Evolutionary conservation across 345 rosid genomes (phyloP), one percentile per base, ranked within the genome.

Genomic region (Eucalyptus caleyi): DNA sequence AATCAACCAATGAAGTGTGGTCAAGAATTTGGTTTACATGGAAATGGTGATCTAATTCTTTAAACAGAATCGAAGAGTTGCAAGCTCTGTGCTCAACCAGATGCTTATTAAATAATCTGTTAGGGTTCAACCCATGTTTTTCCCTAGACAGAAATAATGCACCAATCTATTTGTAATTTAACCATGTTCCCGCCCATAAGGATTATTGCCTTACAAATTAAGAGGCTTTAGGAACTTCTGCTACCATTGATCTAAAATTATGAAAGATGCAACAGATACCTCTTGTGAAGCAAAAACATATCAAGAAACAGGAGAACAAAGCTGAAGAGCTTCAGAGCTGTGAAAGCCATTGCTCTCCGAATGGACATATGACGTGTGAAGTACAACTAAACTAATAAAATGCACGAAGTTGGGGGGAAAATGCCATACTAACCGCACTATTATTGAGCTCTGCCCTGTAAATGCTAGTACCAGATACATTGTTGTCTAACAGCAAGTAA

Each of bases 361-460:
- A 72, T 72, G 82, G 8, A 72, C 7, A 1, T 72, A 86, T 86
- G 62, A 50, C 16, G 6, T 50, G 34, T 30, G 42, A 3, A 24
- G 30, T n/a, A n/a, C 27, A 37, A 47, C 44, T 34, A 60, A 42
- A 50, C 37, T 34, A 69, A 72, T 72, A 72, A 37, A 37, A 37
- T 72, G 45, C 45, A 37, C 45, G 6, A 5, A 72, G 14, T 37
- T 72, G 24, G 82, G 82, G 13, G 26, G 14, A 9, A 34, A 54
- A 16, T 72, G 65, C 86, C 32, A 89, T 90, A 88, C 94, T 6
- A 88, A 97, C 99, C 95, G 91, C 91, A 77, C 94, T 92, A 91
- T 93, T 97, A 92, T 96, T 94, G 91, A 95, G 94, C 93, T 96
- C 96, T 85, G 97, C 96, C 92, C 95, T 95, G 88, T 94, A 96